These are phyloP conservation scores for Ramalina intermedia DNA, from an alignment of 495 filamentous ascomycete genomes.

Conservation along the genomic window DNA sequence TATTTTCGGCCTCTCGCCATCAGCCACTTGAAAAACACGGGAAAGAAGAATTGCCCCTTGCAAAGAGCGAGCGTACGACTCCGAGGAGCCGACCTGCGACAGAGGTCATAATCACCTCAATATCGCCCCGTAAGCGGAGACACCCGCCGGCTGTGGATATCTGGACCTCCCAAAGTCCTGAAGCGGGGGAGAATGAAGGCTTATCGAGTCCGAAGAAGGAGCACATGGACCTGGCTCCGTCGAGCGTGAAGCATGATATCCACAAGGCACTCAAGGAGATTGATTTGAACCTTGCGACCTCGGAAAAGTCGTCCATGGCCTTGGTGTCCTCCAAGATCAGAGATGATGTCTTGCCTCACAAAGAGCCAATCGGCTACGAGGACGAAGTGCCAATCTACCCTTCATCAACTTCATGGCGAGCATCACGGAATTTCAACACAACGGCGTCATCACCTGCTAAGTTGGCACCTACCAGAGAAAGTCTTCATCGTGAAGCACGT, in stretches of 20 bases:
- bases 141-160: slow-evolving; percentile 16
- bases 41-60: slow-evolving; percentile 22
- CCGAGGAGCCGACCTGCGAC: slow-evolving; percentile 8
- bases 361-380: slow-evolving; percentile 1
- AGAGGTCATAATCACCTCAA: background rate
- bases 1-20: slow-evolving; percentile 1
- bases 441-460: background rate
- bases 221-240: slow-evolving; percentile 5
- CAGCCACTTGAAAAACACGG: slow-evolving; percentile 19
- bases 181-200: background rate
- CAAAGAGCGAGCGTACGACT: slow-evolving; percentile 19
- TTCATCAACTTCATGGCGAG: background rate
- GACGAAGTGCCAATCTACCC: background rate
- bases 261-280: slow-evolving; percentile 14
- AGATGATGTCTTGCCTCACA: background rate
- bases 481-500: background rate
- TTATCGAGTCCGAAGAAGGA: background rate
- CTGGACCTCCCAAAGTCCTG: slow-evolving; percentile 13
- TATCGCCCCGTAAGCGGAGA: slow-evolving; percentile 7
- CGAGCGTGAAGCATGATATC: slow-evolving; percentile 10
- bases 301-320: background rate
- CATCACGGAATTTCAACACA: no score
- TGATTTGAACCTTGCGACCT: slow-evolving; percentile 10
- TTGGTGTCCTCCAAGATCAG: background rate
- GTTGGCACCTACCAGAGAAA: background rate